Percentiles rank a stretch among this genome's conserved stretches.
Conservation (phyloP, 2,329 filamentous ascomycete species). For the Sporothrix brunneoviolacea region DNA sequence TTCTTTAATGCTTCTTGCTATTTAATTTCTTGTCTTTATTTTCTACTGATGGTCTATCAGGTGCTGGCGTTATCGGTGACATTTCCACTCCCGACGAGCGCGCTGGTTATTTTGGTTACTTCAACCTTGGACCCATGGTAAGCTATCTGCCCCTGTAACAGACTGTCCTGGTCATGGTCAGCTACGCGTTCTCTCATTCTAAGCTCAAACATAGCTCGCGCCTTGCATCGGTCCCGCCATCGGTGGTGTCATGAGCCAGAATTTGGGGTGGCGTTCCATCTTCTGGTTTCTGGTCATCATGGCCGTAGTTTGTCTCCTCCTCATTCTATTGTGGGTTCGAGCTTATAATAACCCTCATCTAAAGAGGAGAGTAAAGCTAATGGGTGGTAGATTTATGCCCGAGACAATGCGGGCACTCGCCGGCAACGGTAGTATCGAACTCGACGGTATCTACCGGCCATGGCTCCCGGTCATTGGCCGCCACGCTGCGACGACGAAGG, state of each 20-base stretch:
- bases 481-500: neutral
- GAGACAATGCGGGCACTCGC: constrained; percentile 26
- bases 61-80: constrained; percentile 28
- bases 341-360: neutral
- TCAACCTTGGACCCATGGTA: constrained; percentile 29
- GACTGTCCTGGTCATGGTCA: no score
- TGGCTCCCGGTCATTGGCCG: constrained; percentile 18
- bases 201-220: constrained; percentile 5
- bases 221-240: constrained; percentile 19
- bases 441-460: constrained; percentile 18
- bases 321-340: constrained; percentile 43
- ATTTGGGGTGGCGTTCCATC: constrained; percentile 15
- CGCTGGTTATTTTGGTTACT: constrained; percentile 28
- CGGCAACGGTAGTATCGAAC: constrained; percentile 23
- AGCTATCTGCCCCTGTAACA: neutral
- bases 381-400: constrained; percentile 21
- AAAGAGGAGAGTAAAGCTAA: neutral
- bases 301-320: constrained; percentile 10
- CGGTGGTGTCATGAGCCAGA: constrained; percentile 21
- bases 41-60: neutral
- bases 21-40: neutral
- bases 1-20: neutral
- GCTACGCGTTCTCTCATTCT: neutral
- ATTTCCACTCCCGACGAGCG: constrained; percentile 27
- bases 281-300: constrained; percentile 17